phyloP scores from a whole-genome alignment of 2,329 filamentous ascomycete genomes.

The Diplodia corticola region DNA sequence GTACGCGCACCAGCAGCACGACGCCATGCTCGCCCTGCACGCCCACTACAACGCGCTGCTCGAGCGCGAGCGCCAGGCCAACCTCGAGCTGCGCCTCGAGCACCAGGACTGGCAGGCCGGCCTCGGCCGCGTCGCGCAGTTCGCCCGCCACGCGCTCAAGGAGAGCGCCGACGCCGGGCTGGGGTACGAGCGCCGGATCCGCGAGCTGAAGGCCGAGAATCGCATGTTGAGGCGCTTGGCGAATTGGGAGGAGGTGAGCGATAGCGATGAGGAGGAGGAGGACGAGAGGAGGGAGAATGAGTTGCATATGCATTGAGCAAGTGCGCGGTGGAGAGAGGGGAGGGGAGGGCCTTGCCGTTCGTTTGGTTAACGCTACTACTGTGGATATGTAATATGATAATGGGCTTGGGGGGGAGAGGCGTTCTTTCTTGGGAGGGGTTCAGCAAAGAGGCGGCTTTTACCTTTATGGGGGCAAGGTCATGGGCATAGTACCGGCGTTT shows the following conservation, averaged over 20 bases:
- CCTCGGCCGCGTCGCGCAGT: conserved; percentile 45
- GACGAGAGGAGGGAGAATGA: conserved; percentile 32
- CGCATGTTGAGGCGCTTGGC: conserved; percentile 46
- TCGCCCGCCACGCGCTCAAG: conserved; percentile 43
- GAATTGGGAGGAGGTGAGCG: conserved; percentile 47
- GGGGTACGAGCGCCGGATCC: conserved; percentile 41
- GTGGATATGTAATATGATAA: conserved; percentile 14
- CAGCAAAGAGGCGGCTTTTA: neutral
- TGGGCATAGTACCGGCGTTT: neutral
- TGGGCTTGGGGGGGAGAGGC: neutral
- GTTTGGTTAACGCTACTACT: neutral
- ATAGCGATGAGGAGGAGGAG: conserved; percentile 44
- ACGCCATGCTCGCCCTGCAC: conserved; percentile 47
- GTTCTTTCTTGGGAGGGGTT: neutral
- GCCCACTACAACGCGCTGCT: conserved; percentile 51
- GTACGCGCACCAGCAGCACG: conserved; percentile 44
- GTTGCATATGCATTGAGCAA: conserved; percentile 1
- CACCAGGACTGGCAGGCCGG: conserved; percentile 53
- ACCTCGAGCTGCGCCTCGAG: conserved; percentile 48
- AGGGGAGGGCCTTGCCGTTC: no score
- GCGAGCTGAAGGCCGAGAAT: conserved; percentile 51
- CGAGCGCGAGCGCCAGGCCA: conserved; percentile 45
- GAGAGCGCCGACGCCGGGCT: conserved; percentile 40
- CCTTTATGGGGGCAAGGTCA: neutral
- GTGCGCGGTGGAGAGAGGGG: neutral